Percentiles rank a stretch among this genome's conserved stretches.
These are phyloP conservation scores for Leptomonas pyrrhocoris DNA, from an alignment of 208 protist species.

Conservation along the genomic window DNA sequence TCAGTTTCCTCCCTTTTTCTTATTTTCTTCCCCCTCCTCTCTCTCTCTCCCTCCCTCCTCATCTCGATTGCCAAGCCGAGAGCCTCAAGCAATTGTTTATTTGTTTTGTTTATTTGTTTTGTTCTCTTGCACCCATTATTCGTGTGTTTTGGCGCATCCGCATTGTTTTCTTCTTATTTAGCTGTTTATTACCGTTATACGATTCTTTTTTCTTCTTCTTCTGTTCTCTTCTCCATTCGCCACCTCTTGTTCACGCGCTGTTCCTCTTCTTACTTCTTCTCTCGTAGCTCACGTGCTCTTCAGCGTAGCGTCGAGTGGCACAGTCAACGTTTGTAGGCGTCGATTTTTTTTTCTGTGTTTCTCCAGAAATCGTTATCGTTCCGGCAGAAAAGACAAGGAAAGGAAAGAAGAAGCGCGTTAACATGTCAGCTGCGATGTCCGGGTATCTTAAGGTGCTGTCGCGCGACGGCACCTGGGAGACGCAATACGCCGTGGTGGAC, in stretches of 20 bases:
- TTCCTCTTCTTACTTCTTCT: slow-evolving; percentile 11
- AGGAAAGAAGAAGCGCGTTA: neutral
- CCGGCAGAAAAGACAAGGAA: neutral
- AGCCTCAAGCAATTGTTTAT: too few relatives aligned
- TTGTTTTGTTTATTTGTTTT: too few relatives aligned
- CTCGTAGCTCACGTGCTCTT: neutral
- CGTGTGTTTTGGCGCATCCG: neutral
- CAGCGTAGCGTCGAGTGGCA: too few relatives aligned
- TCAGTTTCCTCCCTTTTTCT: neutral
- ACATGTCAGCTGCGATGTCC: slow-evolving; percentile 15
- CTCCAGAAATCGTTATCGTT: too few relatives aligned
- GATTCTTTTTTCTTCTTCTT: slow-evolving; percentile 16
- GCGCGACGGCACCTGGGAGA: slow-evolving; percentile 43
- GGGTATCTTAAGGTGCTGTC: slow-evolving; percentile 55
- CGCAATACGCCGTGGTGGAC: slow-evolving; percentile 70
- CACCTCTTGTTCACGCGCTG: slow-evolving; percentile 11
- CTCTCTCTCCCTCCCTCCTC: neutral
- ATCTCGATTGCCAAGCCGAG: too few relatives aligned
- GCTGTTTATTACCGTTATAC: neutral
- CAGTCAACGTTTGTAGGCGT: too few relatives aligned
- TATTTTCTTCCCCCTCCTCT: neutral
- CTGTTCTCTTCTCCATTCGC: neutral
- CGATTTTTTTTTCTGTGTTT: too few relatives aligned
- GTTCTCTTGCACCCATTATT: neutral
- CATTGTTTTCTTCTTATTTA: slow-evolving; percentile 13